phyloP scores from a whole-genome alignment of 306 rosid genomes.

The Medicago arabica region DNA sequence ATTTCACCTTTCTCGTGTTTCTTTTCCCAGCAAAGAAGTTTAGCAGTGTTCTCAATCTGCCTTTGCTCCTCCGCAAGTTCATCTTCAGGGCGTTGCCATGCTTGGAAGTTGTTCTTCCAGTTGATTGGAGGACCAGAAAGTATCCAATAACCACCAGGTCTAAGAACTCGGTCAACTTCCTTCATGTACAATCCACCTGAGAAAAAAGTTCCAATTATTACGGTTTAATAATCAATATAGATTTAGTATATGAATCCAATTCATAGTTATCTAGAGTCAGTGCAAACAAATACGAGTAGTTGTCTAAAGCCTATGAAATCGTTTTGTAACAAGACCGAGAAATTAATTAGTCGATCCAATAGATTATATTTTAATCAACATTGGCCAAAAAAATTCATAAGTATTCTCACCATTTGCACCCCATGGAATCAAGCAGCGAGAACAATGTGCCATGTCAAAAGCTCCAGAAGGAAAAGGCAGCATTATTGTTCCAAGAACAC shows the following conservation, averaged over 20 bases:
- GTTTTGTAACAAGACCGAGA: constrained; percentile 5
- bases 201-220: constrained; percentile 31
- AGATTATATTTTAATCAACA: constrained; percentile 15
- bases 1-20: constrained; percentile 81
- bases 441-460: constrained; percentile 93
- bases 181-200: constrained; percentile 83
- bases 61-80: constrained; percentile 82
- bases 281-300: not conserved
- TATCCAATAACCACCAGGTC: constrained; percentile 91
- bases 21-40: constrained; percentile 89
- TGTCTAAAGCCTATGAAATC: constrained; percentile 7
- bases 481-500: constrained; percentile 85
- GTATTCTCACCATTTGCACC: constrained; percentile 69
- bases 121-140: constrained; percentile 85
- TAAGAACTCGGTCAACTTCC: constrained; percentile 90
- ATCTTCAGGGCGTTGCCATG: constrained; percentile 72
- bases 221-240: constrained; percentile 24
- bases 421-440: constrained; percentile 88
- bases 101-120: constrained; percentile 63
- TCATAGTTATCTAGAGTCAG: not conserved
- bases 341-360: constrained; percentile 21
- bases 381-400: constrained; percentile 9
- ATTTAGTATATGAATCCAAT: constrained; percentile 17
- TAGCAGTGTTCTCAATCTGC: constrained; percentile 72
- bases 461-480: constrained; percentile 80